These are phyloP conservation scores for Tylopilus plumbeoviolaceoides DNA, from an alignment of 768 basidiomycete species.

Conservation along the genomic window DNA sequence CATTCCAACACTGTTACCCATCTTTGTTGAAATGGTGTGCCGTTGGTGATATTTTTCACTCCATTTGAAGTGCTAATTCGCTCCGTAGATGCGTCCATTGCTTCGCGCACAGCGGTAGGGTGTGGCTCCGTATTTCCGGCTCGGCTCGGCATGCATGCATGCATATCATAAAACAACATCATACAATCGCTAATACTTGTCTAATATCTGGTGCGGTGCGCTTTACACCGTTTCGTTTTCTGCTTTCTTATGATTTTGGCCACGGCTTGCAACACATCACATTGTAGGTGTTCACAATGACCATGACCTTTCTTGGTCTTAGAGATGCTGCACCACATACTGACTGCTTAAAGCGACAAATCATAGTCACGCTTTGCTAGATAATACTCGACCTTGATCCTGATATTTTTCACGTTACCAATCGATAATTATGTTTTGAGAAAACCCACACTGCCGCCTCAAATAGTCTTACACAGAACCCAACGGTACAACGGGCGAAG, in stretches of 20 bases:
- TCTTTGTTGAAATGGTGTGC: conserved; percentile 90
- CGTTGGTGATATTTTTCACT: not conserved
- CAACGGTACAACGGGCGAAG: too few relatives aligned
- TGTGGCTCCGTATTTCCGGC: not conserved
- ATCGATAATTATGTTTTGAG: not conserved
- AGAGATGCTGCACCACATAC: not conserved
- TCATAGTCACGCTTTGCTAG: not conserved
- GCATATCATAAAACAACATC: not conserved
- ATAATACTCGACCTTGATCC: not conserved
- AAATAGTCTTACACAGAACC: too few relatives aligned
- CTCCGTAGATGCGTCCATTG: conserved; percentile 34
- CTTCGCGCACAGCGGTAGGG: conserved; percentile 20
- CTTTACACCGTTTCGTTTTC: not conserved
- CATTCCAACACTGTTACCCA: conserved; percentile 77
- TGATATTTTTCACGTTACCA: not conserved
- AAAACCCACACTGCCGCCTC: too few relatives aligned
- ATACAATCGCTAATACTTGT: not conserved
- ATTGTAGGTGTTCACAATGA: not conserved
- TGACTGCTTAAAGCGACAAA: not conserved
- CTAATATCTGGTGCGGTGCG: not conserved
- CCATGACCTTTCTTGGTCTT: not conserved
- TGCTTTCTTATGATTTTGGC: not conserved
- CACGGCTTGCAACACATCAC: too few relatives aligned
- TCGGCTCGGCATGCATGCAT: not conserved
- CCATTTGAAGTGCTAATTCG: conserved; percentile 2